Conservation (phyloP, 306 rosid genomes). For the Trifolium subterraneum region DNA sequence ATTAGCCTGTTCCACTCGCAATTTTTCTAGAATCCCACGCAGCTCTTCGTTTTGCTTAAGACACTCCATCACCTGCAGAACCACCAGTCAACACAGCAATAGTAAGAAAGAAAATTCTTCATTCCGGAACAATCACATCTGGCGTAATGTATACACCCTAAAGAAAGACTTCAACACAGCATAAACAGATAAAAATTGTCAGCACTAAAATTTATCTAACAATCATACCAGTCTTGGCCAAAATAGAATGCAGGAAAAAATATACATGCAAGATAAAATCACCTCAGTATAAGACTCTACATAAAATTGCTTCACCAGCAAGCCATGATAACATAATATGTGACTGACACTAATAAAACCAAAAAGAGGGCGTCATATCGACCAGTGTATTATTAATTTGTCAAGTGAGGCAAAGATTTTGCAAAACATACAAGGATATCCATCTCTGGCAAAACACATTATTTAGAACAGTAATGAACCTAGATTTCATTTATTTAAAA, state of each 20-base stretch:
- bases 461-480: not conserved
- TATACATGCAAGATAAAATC: slow-evolving; percentile 26
- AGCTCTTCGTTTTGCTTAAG: slow-evolving; percentile 93
- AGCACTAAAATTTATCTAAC: not conserved
- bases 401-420: slow-evolving; percentile 29
- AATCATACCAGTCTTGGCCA: not conserved
- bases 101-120: not conserved
- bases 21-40: slow-evolving; percentile 64
- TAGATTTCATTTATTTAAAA: slow-evolving; percentile 23
- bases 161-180: slow-evolving; percentile 13
- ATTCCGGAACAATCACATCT: slow-evolving; percentile 26
- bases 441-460: not conserved
- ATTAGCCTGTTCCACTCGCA: slow-evolving; percentile 73
- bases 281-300: not conserved
- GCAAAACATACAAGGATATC: slow-evolving; percentile 2
- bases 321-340: not conserved
- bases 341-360: slow-evolving; percentile 14
- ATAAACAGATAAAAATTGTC: not conserved
- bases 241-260: slow-evolving; percentile 13
- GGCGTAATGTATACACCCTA: not conserved
- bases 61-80: slow-evolving; percentile 84
- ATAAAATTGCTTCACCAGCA: slow-evolving; percentile 11
- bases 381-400: slow-evolving; percentile 1
- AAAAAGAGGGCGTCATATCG: not conserved
- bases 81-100: slow-evolving; percentile 29